Evolutionary conservation across 495 filamentous ascomycete species (phyloP).

Genomic region (Aspergillus coremiiformis): DNA sequence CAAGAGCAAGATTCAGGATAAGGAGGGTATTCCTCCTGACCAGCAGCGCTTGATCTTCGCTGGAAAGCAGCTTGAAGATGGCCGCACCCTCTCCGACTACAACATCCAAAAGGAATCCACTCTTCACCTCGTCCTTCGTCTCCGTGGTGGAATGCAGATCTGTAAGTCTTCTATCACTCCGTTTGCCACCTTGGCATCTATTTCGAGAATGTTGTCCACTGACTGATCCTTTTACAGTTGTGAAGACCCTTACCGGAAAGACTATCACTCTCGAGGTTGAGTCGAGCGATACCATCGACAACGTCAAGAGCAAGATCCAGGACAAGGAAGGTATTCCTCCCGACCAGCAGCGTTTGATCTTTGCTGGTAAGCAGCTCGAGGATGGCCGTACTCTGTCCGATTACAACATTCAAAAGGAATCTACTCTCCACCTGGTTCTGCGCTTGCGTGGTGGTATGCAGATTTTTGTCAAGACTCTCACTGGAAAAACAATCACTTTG

Average conservation of each 20-base stretch:
- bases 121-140: conserved; percentile 90
- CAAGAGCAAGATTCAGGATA: conserved; percentile 98
- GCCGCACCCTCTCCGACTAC: conserved; percentile 93
- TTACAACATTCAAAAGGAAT: conserved; percentile 71
- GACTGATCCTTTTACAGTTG: conserved; percentile 42
- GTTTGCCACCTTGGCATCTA: conserved; percentile 8
- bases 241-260: conserved; percentile 91
- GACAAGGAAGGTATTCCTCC: conserved; percentile 75
- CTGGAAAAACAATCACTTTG: conserved; percentile 65
- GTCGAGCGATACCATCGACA: conserved; percentile 93
- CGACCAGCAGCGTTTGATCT: conserved; percentile 70
- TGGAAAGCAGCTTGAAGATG: conserved; percentile 96
- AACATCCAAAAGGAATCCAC: conserved; percentile 99
- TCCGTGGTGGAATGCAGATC: conserved; percentile 98
- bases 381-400: conserved; percentile 64
- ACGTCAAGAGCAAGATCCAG: conserved; percentile 78
- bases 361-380: conserved; percentile 66
- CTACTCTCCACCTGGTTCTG: conserved; percentile 61
- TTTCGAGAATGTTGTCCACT: conserved; percentile 4
- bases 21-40: conserved; percentile 97
- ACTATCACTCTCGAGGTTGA: conserved; percentile 98
- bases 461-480: conserved; percentile 66
- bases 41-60: conserved; percentile 99
- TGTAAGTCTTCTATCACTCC: conserved; percentile 49
- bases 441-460: conserved; percentile 72